Conservation (phyloP, 1,139 yeast genomes). For the Zygosaccharomyces pseudobailii region DNA sequence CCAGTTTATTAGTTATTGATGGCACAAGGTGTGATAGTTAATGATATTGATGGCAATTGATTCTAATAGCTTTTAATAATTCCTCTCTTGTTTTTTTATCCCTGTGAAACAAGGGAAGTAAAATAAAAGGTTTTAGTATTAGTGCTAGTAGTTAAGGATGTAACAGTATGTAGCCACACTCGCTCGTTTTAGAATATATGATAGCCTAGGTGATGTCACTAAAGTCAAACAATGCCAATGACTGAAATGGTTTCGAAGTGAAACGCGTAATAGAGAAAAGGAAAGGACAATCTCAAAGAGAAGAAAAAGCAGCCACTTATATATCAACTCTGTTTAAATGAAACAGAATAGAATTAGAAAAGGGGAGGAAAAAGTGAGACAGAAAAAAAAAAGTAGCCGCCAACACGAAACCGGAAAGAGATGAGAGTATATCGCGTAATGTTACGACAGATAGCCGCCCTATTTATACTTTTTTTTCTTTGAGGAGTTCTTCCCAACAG, state of each 20-base stretch:
- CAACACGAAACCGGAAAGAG: not conserved
- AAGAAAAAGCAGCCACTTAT: not conserved
- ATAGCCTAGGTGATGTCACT: not conserved
- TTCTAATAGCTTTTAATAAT: not conserved
- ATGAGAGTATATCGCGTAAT: not conserved
- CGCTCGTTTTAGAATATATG: not conserved
- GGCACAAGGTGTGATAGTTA: no score
- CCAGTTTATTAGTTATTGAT: not conserved
- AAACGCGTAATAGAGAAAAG: not conserved
- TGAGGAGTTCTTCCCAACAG: not conserved
- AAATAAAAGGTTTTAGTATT: not conserved
- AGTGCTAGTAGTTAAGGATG: not conserved
- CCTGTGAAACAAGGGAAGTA: not conserved
- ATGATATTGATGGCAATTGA: not conserved
- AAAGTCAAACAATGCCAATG: not conserved
- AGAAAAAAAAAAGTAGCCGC: not conserved
- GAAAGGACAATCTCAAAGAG: not conserved
- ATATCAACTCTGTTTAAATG: not conserved
- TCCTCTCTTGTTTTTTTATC: not conserved
- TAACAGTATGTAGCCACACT: not conserved
- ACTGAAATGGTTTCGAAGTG: not conserved
- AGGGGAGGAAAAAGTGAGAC: not conserved
- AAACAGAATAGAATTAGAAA: not conserved
- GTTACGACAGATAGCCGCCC: conserved; percentile 2
- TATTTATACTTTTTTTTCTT: conserved; percentile 1